Evolutionary conservation across 176 grass and related monocot species (phyloP).

Genomic region (Oryza australiensis): DNA sequence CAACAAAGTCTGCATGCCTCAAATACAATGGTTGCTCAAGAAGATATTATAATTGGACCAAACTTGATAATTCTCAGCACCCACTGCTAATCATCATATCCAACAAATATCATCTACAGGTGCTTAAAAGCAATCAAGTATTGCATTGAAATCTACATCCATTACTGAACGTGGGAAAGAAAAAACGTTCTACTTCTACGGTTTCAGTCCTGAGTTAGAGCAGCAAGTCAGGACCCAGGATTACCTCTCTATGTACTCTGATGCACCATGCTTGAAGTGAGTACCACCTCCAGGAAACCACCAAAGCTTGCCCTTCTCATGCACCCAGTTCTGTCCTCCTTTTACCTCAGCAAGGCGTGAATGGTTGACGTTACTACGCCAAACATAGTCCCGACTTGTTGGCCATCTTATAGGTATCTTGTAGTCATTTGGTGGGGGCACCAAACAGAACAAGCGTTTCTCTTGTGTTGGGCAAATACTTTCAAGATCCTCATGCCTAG

Average conservation of each 20-base stretch:
- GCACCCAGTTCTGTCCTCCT: constrained; percentile 98
- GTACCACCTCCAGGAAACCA: constrained; percentile 98
- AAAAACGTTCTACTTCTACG: background rate
- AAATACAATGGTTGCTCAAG: background rate
- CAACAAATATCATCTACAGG: background rate
- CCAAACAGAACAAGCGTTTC: constrained; percentile 74
- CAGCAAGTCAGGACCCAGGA: constrained; percentile 7
- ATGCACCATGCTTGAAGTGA: constrained; percentile 93
- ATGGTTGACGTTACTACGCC: constrained; percentile 96
- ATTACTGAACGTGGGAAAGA: background rate
- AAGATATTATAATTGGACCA: background rate
- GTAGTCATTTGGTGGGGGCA: constrained; percentile 82
- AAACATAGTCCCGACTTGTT: constrained; percentile 80
- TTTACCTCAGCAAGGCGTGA: constrained; percentile 87
- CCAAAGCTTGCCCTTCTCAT: constrained; percentile 85
- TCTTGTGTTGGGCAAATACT: constrained; percentile 63
- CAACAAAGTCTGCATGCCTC: constrained; percentile 3
- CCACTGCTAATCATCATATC: constrained; percentile 7
- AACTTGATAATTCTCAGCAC: background rate
- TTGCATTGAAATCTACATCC: background rate
- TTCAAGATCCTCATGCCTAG: constrained; percentile 79
- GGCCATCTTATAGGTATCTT: constrained; percentile 93
- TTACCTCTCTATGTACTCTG: constrained; percentile 93
- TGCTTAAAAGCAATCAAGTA: constrained; percentile 33
- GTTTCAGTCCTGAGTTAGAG: background rate